Base-by-base conservation (phyloP, 768 basidiomycete species). In the Nidularia sp. region DNA sequence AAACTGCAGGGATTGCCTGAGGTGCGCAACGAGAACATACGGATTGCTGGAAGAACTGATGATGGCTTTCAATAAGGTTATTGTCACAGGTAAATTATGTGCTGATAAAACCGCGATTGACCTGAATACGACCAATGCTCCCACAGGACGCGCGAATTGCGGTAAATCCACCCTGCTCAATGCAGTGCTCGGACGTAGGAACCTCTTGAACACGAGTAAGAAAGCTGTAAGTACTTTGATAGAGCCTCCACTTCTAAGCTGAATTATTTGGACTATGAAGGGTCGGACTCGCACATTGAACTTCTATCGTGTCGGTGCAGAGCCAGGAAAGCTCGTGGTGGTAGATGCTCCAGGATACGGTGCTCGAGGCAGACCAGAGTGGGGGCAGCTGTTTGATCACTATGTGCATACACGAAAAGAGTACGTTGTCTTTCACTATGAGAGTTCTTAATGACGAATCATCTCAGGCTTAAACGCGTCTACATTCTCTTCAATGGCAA, bases 291-390 rank as follows among this genome's bases (percentile, higher is more conserved):
- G 79, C 58, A 65, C 81, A 7, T 68, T 92, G 47, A 87, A 90
- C 56, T 90, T 90, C 60, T 90, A 79, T 62, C 73, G 79, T 39
- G 79, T 90, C n/a, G 85, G 86, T 3, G 57, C 66, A 2, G 78
- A 79, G 5, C 73, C 78, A 25, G 81, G 83, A 33, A 75, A 80
- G 36, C 70, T 88, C 34, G 62, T 90, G 18, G 67, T 92, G 2
- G 89, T 93, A 7, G 90, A 93, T 59, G 78, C 89, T 9, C 90
- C 90, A 2, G 90, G 90, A 12, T 93, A 92, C 62, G 90, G 90
- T 46, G 68, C 75, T 6, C 75, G 87, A 50, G 89, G 90, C 9
- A 77, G 86, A 42, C 74, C 76, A 34, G 86, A 89, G 66, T 92
- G 89, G 89, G 89, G 90, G 1, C 63, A 70, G 29, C 57, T 88